Percentiles rank a stretch among this genome's conserved stretches.
These are phyloP conservation scores for Pseudogymnoascus sp. DNA, from an alignment of 2,329 filamentous ascomycete genomes.

Conservation along the genomic window DNA sequence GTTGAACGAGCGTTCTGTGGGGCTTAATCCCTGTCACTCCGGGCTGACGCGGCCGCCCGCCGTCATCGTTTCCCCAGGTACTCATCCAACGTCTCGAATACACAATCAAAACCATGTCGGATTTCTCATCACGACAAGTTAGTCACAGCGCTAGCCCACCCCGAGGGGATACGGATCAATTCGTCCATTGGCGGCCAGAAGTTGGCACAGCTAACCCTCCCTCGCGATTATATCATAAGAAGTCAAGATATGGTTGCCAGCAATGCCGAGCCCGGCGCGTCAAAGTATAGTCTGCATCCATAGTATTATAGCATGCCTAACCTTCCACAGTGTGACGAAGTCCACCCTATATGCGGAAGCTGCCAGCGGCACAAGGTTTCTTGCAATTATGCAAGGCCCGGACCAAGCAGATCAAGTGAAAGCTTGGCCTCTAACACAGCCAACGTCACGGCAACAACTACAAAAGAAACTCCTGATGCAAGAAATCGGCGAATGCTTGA, in stretches of 20 bases:
- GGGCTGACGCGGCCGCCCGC: background rate
- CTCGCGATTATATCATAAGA: constrained; percentile 26
- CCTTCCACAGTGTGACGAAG: constrained; percentile 19
- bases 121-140: background rate
- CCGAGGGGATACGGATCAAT: background rate
- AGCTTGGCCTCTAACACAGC: background rate
- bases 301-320: constrained; percentile 11
- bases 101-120: background rate
- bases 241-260: constrained; percentile 26
- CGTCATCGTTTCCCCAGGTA: background rate
- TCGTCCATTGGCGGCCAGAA: background rate
- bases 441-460: background rate
- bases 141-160: background rate
- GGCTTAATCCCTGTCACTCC: background rate
- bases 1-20: background rate
- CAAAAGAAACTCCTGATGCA: constrained; percentile 13
- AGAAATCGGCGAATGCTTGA: constrained; percentile 15
- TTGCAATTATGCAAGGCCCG: constrained; percentile 16
- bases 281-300: constrained; percentile 22
- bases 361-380: constrained; percentile 16
- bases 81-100: background rate
- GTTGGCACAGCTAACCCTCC: background rate
- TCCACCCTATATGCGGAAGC: constrained; percentile 16
- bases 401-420: constrained; percentile 5
- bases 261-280: constrained; percentile 26